Evolutionary conservation across 192 early-diverging fungal genomes (phyloP).

Genomic region (Borealophlyctis nickersoniae): DNA sequence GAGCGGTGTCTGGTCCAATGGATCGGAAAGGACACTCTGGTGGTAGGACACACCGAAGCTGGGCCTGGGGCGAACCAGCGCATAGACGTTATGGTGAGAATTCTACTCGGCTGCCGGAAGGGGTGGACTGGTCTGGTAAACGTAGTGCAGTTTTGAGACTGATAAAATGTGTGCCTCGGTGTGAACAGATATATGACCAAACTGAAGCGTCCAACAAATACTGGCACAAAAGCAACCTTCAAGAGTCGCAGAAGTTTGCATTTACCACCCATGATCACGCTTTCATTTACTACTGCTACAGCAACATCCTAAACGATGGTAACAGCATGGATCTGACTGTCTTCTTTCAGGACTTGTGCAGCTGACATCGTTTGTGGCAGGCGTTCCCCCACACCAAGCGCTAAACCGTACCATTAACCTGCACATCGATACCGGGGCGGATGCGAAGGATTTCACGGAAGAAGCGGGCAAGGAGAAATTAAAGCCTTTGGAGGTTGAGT

Average conservation of each 20-base stretch:
- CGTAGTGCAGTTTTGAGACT: neutral
- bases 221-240: conserved; percentile 56
- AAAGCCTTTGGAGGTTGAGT: conserved; percentile 84
- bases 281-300: conserved; percentile 82
- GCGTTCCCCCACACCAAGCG: conserved; percentile 30
- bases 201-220: neutral
- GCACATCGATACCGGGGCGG: conserved; percentile 80
- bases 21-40: neutral
- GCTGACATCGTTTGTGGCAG: conserved; percentile 12
- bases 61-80: neutral
- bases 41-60: neutral
- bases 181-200: neutral
- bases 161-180: neutral
- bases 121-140: neutral
- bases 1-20: neutral
- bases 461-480: conserved; percentile 75
- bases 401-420: conserved; percentile 68
- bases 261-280: conserved; percentile 87
- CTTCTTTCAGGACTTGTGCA: neutral
- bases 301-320: conserved; percentile 37
- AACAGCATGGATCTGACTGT: neutral
- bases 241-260: conserved; percentile 63
- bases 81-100: neutral
- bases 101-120: neutral
- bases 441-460: conserved; percentile 72